Conservation (phyloP, 2,329 filamentous ascomycete genomes). For the Alternaria sp. region DNA sequence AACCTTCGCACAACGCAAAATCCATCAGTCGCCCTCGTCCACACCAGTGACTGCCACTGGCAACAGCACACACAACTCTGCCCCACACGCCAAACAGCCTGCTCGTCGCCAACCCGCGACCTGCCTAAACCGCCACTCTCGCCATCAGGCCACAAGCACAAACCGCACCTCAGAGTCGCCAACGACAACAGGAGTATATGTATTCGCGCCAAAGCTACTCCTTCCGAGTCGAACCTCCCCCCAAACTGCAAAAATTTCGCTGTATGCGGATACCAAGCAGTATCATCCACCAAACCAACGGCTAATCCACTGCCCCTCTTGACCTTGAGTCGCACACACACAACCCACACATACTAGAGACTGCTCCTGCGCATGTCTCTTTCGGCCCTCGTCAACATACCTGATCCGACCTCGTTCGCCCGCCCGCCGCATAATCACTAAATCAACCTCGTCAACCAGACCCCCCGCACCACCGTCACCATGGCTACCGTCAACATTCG, state of each 20-base stretch:
- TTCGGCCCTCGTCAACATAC: slow-evolving; percentile 62
- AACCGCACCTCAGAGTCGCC: slow-evolving; percentile 39
- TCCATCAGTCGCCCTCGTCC: slow-evolving; percentile 26
- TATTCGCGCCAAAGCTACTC: slow-evolving; percentile 97
- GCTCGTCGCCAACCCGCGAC: slow-evolving; percentile 40
- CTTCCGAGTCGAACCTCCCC: slow-evolving; percentile 92
- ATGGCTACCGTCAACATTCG: slow-evolving; percentile 99
- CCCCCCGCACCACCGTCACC: slow-evolving; percentile 61
- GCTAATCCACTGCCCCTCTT: slow-evolving; percentile 68
- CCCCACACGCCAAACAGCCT: slow-evolving; percentile 4
- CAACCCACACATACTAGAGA: slow-evolving; percentile 27
- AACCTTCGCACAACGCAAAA: slow-evolving; percentile 30
- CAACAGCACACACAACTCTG: slow-evolving; percentile 9
- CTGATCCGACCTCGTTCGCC: slow-evolving; percentile 41
- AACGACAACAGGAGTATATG: slow-evolving; percentile 78
- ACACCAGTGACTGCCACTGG: slow-evolving; percentile 34
- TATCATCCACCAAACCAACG: slow-evolving; percentile 88
- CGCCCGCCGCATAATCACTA: slow-evolving; percentile 43
- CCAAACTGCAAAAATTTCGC: slow-evolving; percentile 97
- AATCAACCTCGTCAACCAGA: slow-evolving; percentile 35
- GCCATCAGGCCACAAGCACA: slow-evolving; percentile 41
- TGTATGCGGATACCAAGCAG: slow-evolving; percentile 94
- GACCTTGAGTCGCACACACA: slow-evolving; percentile 53
- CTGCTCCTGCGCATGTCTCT: slow-evolving; percentile 67
- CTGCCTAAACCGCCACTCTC: slow-evolving; percentile 46